These are phyloP conservation scores for Russula foetens DNA, from an alignment of 768 basidiomycete genomes.

Conservation along the genomic window DNA sequence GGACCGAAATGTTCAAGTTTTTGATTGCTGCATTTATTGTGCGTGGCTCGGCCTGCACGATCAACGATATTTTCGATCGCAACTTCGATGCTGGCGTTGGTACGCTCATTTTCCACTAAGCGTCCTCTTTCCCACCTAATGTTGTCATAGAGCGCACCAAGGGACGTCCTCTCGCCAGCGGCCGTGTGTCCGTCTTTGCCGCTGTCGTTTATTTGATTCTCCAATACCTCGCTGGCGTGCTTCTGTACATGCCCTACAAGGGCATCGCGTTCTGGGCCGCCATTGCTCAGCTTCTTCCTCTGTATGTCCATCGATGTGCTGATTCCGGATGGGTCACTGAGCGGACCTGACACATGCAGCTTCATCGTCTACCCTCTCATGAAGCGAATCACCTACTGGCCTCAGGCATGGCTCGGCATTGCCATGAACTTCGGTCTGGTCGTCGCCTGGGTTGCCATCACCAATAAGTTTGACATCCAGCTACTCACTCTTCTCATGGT, in stretches of 20 bases:
- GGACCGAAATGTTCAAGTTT: slow-evolving; percentile 7
- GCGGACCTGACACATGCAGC: slow-evolving; percentile 16
- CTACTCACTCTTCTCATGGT: slow-evolving; percentile 17
- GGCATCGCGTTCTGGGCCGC: slow-evolving; percentile 17
- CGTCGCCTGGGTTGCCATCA: slow-evolving; percentile 42
- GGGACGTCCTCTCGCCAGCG: slow-evolving; percentile 19
- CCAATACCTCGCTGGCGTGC: slow-evolving; percentile 18
- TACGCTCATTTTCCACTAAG: slow-evolving; percentile 12
- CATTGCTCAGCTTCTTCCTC: slow-evolving; percentile 19
- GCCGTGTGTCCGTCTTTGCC: slow-evolving; percentile 19
- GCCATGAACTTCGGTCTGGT: slow-evolving; percentile 44
- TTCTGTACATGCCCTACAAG: slow-evolving; percentile 15
- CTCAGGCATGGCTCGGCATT: slow-evolving; percentile 51
- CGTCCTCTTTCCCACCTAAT: background rate
- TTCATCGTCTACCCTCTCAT: slow-evolving; percentile 41
- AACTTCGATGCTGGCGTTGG: slow-evolving; percentile 32
- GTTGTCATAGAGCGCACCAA: slow-evolving; percentile 1
- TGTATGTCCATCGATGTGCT: slow-evolving; percentile 3
- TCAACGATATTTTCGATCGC: slow-evolving; percentile 25
- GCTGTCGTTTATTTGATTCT: slow-evolving; percentile 18
- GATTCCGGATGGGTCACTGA: background rate
- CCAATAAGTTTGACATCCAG: slow-evolving; percentile 26
- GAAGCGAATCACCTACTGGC: slow-evolving; percentile 53
- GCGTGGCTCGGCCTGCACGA: slow-evolving; percentile 23
- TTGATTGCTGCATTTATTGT: slow-evolving; percentile 9